A percentile compares a stretch with the other conserved stretches of the same genome.
These are phyloP conservation scores for Clitopilus passeckerianus DNA, from an alignment of 768 basidiomycete genomes.

Conservation along the genomic window DNA sequence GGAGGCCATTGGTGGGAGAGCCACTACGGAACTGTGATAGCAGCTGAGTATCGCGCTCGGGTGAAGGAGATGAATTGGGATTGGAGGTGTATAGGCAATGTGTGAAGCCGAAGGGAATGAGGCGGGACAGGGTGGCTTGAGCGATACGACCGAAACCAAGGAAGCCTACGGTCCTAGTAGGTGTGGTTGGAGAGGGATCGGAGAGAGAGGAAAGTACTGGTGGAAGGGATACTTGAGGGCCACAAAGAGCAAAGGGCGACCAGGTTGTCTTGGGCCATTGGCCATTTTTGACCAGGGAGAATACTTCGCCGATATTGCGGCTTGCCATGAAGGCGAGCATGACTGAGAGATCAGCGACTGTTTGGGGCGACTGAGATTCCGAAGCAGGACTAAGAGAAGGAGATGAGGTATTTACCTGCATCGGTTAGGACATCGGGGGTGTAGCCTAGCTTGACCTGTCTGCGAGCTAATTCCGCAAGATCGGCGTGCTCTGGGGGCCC, in stretches of 20 bases:
- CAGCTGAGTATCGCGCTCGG: slow-evolving; percentile 34
- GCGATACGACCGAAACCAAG: slow-evolving; percentile 95
- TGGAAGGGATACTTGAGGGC: slow-evolving; percentile 61
- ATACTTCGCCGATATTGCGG: slow-evolving; percentile 67
- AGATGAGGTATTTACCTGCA: slow-evolving; percentile 49
- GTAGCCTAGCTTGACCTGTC: slow-evolving; percentile 74
- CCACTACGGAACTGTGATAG: slow-evolving; percentile 15
- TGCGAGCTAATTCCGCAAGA: slow-evolving; percentile 49
- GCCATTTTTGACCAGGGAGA: slow-evolving; percentile 62
- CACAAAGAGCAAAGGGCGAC: slow-evolving; percentile 82
- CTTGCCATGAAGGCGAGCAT: slow-evolving; percentile 95
- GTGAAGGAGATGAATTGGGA: slow-evolving; percentile 43
- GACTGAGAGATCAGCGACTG: slow-evolving; percentile 86
- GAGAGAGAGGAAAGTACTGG: background rate
- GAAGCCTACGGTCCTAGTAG: slow-evolving; percentile 75
- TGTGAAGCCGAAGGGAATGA: slow-evolving; percentile 79
- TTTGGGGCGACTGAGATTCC: background rate
- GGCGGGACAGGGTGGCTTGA: slow-evolving; percentile 73
- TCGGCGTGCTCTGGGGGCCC: slow-evolving; percentile 70
- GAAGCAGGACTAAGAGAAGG: background rate
- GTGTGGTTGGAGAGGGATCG: slow-evolving; percentile 33
- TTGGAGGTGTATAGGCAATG: slow-evolving; percentile 65
- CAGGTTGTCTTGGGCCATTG: slow-evolving; percentile 80
- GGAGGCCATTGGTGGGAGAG: slow-evolving; percentile 12
- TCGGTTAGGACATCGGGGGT: slow-evolving; percentile 94